Conservation (phyloP, 164 flowering plant species). For the Echeveria elegans region DNA sequence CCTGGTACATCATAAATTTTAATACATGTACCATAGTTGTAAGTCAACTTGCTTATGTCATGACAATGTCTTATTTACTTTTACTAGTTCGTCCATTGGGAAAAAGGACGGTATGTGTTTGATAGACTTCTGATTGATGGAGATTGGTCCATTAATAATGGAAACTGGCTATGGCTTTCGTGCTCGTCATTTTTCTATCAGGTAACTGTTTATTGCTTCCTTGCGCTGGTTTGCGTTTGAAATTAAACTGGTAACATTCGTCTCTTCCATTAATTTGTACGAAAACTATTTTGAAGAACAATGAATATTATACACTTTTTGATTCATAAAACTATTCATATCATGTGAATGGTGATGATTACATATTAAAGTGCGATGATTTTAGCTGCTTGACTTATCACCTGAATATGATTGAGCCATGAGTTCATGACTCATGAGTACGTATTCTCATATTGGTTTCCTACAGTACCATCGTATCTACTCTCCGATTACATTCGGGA, state of each 20-base stretch:
- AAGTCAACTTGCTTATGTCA: slow-evolving; percentile 3
- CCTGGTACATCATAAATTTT: slow-evolving; percentile 40
- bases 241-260: background rate
- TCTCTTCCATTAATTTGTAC: background rate
- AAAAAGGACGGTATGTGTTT: slow-evolving; percentile 89
- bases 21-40: background rate
- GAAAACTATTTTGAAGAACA: background rate
- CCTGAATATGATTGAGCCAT: background rate
- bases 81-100: slow-evolving; percentile 86
- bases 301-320: background rate
- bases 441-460: background rate
- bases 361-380: background rate
- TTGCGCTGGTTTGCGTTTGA: background rate
- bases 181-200: slow-evolving; percentile 96
- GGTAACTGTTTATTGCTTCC: slow-evolving; percentile 23
- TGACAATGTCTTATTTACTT: slow-evolving; percentile 12
- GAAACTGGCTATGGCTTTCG: slow-evolving; percentile 95
- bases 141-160: slow-evolving; percentile 95
- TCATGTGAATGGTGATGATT: background rate
- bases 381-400: background rate
- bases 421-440: background rate
- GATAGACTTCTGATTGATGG: slow-evolving; percentile 90
- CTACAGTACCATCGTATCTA: slow-evolving; percentile 81
- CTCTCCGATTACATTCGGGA: slow-evolving; percentile 85
- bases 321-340: background rate